These are phyloP conservation scores for Pseudopithomyces maydicus DNA, from an alignment of 2,329 filamentous ascomycete genomes.

Conservation along the genomic window DNA sequence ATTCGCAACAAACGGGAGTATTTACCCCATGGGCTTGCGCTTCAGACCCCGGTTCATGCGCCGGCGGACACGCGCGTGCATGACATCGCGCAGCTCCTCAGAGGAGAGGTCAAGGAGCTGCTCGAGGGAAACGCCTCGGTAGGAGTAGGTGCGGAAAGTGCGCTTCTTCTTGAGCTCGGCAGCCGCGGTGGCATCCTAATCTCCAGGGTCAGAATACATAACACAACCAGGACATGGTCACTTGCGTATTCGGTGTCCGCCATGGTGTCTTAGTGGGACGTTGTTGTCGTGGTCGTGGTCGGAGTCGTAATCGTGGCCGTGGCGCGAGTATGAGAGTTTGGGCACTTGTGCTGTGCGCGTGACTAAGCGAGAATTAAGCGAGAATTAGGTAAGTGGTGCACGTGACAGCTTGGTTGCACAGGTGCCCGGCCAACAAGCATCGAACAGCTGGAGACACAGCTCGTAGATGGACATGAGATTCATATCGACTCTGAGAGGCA, in stretches of 20 bases:
- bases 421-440: too few species aligned
- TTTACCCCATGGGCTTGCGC: conserved; percentile 89
- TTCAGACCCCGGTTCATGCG: conserved; percentile 99
- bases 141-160: conserved; percentile 89
- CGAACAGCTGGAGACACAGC: too few species aligned
- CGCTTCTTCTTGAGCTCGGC: conserved; percentile 97
- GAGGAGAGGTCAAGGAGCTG: conserved; percentile 98
- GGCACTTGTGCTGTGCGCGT: background rate
- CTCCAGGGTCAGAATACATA: background rate
- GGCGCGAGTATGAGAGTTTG: background rate
- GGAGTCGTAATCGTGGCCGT: background rate
- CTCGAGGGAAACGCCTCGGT: conserved; percentile 99
- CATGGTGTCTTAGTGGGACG: background rate
- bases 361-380: background rate
- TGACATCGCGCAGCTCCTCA: conserved; percentile 98
- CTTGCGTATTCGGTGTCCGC: conserved; percentile 3
- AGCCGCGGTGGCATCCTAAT: background rate
- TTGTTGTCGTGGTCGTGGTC: background rate
- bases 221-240: background rate
- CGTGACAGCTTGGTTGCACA: too few species aligned
- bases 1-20: background rate
- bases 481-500: too few species aligned
- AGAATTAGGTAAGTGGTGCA: background rate
- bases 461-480: too few species aligned
- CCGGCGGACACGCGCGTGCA: conserved; percentile 97